Evolutionary conservation across 1,284 basidiomycete genomes (phyloP), one percentile per base, ranked within the genome.

Genomic region (Rhodotorula sp.): DNA sequence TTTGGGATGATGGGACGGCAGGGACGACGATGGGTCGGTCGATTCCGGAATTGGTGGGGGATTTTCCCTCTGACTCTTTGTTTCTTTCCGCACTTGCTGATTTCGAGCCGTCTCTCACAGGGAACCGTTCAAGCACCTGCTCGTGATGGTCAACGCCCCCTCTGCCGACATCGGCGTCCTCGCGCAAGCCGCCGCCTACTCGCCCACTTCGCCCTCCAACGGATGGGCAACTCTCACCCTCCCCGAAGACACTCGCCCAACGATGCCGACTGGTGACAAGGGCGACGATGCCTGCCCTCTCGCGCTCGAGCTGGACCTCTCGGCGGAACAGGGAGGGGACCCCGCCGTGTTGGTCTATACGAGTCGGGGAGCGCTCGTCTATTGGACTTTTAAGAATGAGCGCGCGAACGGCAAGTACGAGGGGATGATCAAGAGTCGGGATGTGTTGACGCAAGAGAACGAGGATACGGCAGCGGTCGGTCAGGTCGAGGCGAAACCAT

Each of bases 251-350:
- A 82, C 82, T 5, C 80, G 84, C 62, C 84, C 83, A 0, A 79
- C 82, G 15, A 78, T 86, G 57, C 85, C 85, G 3, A 83, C 84
- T 70, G 80, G 79, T 26, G 75, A 31, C 0, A 79, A 78, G 18
- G 77, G 78, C 3, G 80, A 81, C 14, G 85, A 85, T 71, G 84
- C 83, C 0, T 81, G 82, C 5, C 83, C 84, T 0, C 73, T 87
- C 16, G 85, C 82, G 0, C 74, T 87, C 57, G 84, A 80, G 0
- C 75, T 86, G 39, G 86, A 86, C 71, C 77, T 86, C n/a, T 7
- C 0, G 10, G 82, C 81, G 64, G 84, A 83, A 1, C 81, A 82
- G 26, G 83, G 83, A 56, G 79, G 80, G 15, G 78, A 80, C 21
- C 85, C 85, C 0, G 79, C 83, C 12, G 75, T 87, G 10, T 75